A percentile compares a stretch with the other conserved stretches of the same genome.
These are phyloP conservation scores for Tolypocladium nubicola DNA, from an alignment of 2,329 filamentous ascomycete species.

Conservation along the genomic window DNA sequence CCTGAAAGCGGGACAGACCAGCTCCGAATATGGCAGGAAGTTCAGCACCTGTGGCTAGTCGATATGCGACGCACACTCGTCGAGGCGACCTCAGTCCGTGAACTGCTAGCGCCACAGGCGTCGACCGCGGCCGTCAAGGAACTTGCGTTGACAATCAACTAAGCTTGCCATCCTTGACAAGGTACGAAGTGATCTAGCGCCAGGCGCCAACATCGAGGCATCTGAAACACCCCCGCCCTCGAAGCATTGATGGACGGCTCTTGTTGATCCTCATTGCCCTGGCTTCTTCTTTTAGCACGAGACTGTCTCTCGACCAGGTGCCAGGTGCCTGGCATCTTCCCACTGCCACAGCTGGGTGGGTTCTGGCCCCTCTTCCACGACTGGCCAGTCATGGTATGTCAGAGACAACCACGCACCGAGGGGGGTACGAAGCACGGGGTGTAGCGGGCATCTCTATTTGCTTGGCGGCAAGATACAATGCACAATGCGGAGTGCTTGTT, in stretches of 20 bases:
- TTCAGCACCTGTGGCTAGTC: background rate
- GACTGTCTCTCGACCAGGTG: background rate
- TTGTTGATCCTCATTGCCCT: background rate
- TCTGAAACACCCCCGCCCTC: background rate
- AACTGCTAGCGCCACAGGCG: background rate
- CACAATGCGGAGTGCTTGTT: background rate
- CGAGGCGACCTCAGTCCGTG: background rate
- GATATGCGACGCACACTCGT: background rate
- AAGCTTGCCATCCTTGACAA: background rate
- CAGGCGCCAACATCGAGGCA: background rate
- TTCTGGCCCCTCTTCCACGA: background rate
- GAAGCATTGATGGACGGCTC: background rate
- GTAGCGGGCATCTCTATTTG: background rate
- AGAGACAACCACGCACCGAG: background rate
- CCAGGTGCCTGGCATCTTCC: background rate
- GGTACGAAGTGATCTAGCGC: background rate
- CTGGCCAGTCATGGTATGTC: background rate
- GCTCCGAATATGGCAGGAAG: background rate
- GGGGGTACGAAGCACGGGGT: background rate
- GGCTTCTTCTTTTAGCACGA: background rate
- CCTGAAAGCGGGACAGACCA: background rate
- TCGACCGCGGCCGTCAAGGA: background rate
- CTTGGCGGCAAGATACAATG: background rate
- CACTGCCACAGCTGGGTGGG: background rate
- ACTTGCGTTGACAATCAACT: background rate